A percentile compares a stretch with the other conserved stretches of the same genome.
Conservation (phyloP, 176 grass and related monocot species). For the Avena sativa region DNA sequence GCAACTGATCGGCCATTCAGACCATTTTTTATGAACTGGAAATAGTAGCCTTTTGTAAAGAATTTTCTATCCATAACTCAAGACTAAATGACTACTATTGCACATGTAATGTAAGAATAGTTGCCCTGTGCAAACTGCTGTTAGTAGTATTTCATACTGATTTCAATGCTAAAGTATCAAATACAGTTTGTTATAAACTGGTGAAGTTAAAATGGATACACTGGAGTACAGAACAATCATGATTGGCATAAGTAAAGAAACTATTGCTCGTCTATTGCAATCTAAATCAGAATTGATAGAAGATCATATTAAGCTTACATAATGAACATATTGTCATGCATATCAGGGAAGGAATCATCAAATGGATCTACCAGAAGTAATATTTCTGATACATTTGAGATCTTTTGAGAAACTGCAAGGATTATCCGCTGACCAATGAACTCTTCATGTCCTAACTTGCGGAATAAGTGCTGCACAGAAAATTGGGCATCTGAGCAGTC, state of each 20-base stretch:
- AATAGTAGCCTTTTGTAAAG: slow-evolving; percentile 11
- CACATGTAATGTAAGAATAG: background rate
- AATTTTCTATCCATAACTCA: slow-evolving; percentile 12
- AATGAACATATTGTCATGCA: slow-evolving; percentile 85
- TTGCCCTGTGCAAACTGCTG: slow-evolving; percentile 12
- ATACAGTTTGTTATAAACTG: background rate
- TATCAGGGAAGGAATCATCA: slow-evolving; percentile 78
- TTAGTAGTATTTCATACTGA: slow-evolving; percentile 1
- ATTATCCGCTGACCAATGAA: slow-evolving; percentile 87
- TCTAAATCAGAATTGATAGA: slow-evolving; percentile 23
- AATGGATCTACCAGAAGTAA: slow-evolving; percentile 86
- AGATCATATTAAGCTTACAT: slow-evolving; percentile 72
- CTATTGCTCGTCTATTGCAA: background rate
- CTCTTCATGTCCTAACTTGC: slow-evolving; percentile 73
- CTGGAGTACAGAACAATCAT: background rate
- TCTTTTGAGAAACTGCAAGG: slow-evolving; percentile 80
- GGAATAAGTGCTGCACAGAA: slow-evolving; percentile 78
- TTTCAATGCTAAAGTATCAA: slow-evolving; percentile 14
- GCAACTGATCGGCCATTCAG: background rate
- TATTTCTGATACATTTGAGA: slow-evolving; percentile 72
- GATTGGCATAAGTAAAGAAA: background rate
- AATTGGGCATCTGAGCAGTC: slow-evolving; percentile 74
- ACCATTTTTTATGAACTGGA: background rate
- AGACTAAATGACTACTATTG: background rate
- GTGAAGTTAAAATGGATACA: slow-evolving; percentile 14